phyloP scores from a whole-genome alignment of 371 early-diverging fungal species.

The Fennellomyces sp. region DNA sequence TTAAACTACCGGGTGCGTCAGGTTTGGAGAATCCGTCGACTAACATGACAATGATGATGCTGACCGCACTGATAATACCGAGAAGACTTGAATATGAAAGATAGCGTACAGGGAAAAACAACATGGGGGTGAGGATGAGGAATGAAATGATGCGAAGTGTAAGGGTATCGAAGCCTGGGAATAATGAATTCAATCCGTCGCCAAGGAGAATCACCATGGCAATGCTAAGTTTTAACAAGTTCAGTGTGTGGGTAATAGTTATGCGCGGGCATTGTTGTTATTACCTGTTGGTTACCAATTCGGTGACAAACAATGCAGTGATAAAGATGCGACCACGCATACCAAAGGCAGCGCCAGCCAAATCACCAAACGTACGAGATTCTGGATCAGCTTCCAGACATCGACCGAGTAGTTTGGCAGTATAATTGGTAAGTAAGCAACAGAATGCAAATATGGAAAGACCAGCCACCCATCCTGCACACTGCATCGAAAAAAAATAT shows the following conservation, averaged over 20 bases:
- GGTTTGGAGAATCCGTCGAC: slow-evolving; percentile 53
- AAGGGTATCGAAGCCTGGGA: slow-evolving; percentile 31
- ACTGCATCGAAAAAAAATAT: slow-evolving; percentile 19
- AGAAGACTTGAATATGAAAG: slow-evolving; percentile 54
- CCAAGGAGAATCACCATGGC: slow-evolving; percentile 48
- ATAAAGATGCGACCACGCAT: slow-evolving; percentile 53
- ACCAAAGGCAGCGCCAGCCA: slow-evolving; percentile 73
- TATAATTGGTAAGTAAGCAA: slow-evolving; percentile 60
- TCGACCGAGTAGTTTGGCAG: slow-evolving; percentile 65
- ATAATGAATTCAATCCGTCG: slow-evolving; percentile 45
- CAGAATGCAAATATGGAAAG: slow-evolving; percentile 57
- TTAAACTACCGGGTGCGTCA: slow-evolving; percentile 61
- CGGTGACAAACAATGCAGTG: slow-evolving; percentile 60
- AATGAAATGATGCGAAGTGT: slow-evolving; percentile 36
- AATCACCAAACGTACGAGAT: slow-evolving; percentile 66
- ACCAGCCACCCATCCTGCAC: slow-evolving; percentile 71
- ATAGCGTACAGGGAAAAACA: slow-evolving; percentile 52
- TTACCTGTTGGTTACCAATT: slow-evolving; percentile 66
- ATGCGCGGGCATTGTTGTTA: not conserved
- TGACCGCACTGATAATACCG: slow-evolving; percentile 52
- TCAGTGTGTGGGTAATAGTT: not conserved
- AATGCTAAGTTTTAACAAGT: too few relatives aligned
- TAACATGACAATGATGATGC: slow-evolving; percentile 45
- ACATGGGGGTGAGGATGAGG: slow-evolving; percentile 47
- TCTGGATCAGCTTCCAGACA: slow-evolving; percentile 57